Conservation (phyloP, 1,139 yeast genomes). For the Sugiyamaella pinicola region DNA sequence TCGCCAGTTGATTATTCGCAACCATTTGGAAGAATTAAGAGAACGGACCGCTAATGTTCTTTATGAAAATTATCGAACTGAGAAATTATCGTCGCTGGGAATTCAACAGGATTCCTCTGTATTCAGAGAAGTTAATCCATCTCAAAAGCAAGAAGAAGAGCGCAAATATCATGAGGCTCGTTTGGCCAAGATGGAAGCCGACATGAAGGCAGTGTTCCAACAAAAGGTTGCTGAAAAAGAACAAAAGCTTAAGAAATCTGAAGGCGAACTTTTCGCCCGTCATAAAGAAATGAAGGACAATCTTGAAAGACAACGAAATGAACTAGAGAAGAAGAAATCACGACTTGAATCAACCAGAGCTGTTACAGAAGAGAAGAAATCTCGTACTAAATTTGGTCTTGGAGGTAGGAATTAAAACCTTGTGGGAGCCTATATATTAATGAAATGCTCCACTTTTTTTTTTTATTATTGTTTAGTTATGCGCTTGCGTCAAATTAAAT, state of each 20-base stretch:
- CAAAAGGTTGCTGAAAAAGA: constrained; percentile 97
- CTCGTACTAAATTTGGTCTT: constrained; percentile 19
- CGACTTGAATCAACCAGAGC: constrained; percentile 59
- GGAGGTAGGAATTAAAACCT: constrained; percentile 14
- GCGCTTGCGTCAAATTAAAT: not conserved
- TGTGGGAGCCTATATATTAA: not conserved
- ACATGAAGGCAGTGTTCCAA: constrained; percentile 96
- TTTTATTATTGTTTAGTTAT: constrained; percentile 9
- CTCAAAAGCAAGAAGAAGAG: constrained; percentile 91
- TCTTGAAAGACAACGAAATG: constrained; percentile 80
- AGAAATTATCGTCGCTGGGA: constrained; percentile 78
- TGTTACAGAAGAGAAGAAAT: constrained; percentile 22
- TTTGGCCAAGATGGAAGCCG: constrained; percentile 90
- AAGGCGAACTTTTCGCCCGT: constrained; percentile 92
- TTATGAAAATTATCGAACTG: constrained; percentile 88
- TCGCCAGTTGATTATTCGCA: constrained; percentile 86
- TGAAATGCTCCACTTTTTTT: not conserved
- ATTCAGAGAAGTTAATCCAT: constrained; percentile 92
- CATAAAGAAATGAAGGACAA: constrained; percentile 98
- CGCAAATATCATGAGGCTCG: constrained; percentile 91
- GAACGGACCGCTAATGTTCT: constrained; percentile 76
- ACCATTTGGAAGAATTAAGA: constrained; percentile 90
- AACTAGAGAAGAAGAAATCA: constrained; percentile 86
- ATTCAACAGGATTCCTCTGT: constrained; percentile 90
- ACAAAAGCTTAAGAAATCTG: constrained; percentile 94